Conservation (phyloP, 345 rosid genomes). For the Geranium brycei region DNA sequence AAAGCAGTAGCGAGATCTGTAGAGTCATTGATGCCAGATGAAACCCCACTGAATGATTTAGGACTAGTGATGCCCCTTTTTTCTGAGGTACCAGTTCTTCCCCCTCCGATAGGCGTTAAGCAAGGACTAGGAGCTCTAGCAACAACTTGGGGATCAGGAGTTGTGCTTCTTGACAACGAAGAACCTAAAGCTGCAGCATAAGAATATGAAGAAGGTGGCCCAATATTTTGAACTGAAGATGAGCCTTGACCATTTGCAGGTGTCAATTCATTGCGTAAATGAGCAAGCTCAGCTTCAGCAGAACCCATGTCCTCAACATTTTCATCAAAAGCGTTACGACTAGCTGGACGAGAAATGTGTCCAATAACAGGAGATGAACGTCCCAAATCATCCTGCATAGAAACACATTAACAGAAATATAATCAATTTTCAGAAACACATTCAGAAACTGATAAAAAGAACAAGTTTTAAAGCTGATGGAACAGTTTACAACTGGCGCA, state of each 20-base stretch:
- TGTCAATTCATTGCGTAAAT: slow-evolving; percentile 23
- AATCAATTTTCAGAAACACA: not conserved
- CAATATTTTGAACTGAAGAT: slow-evolving; percentile 33
- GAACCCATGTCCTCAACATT: slow-evolving; percentile 20
- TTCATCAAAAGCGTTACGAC: slow-evolving; percentile 41
- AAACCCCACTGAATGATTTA: slow-evolving; percentile 25
- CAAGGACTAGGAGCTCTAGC: slow-evolving; percentile 50
- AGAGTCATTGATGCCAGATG: slow-evolving; percentile 25
- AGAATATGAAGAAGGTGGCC: slow-evolving; percentile 34
- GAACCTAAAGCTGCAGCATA: slow-evolving; percentile 54
- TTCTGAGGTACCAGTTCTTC: slow-evolving; percentile 35
- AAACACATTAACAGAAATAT: too few relatives aligned
- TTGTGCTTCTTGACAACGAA: slow-evolving; percentile 47
- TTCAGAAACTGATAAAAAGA: not conserved
- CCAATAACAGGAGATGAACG: slow-evolving; percentile 27
- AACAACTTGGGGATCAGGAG: slow-evolving; percentile 51
- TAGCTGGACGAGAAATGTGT: slow-evolving; percentile 51
- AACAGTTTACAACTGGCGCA: slow-evolving; percentile 33
- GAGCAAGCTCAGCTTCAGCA: slow-evolving; percentile 33
- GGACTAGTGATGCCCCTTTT: slow-evolving; percentile 26
- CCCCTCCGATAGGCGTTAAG: slow-evolving; percentile 46
- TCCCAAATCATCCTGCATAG: slow-evolving; percentile 40
- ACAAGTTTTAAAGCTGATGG: slow-evolving; percentile 11
- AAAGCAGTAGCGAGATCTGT: slow-evolving; percentile 37
- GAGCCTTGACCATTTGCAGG: slow-evolving; percentile 37